Percentiles rank a stretch among this genome's conserved stretches.
phyloP scores from a whole-genome alignment of 129 eudicot species.

The Calendula officinalis region DNA sequence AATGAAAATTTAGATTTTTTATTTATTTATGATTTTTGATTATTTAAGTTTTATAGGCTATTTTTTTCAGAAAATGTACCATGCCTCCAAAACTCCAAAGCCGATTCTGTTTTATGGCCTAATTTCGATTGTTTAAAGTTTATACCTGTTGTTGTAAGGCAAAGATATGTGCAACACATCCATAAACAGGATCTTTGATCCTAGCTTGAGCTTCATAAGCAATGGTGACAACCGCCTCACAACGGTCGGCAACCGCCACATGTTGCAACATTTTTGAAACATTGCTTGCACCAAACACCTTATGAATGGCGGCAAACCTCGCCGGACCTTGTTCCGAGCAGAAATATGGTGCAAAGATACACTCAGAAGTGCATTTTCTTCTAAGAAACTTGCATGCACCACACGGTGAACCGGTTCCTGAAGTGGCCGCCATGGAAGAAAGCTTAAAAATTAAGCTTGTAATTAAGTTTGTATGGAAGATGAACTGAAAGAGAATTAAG shows the following conservation, averaged over 20 bases:
- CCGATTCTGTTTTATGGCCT: neutral
- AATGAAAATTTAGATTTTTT: no score
- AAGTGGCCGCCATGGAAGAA: slow-evolving; percentile 38
- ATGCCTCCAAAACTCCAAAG: neutral
- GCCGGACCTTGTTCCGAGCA: slow-evolving; percentile 94
- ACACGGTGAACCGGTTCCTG: slow-evolving; percentile 81
- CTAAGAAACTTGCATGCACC: slow-evolving; percentile 98
- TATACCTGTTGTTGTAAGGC: slow-evolving; percentile 92
- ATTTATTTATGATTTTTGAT: no score
- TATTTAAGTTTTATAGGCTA: no score
- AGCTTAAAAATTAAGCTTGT: neutral
- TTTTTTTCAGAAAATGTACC: neutral
- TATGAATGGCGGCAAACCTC: slow-evolving; percentile 92
- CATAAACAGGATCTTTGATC: slow-evolving; percentile 92
- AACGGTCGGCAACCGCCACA: slow-evolving; percentile 69
- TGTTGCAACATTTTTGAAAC: slow-evolving; percentile 78
- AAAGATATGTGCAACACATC: slow-evolving; percentile 90
- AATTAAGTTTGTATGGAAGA: neutral
- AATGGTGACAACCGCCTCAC: slow-evolving; percentile 94
- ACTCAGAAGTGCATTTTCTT: slow-evolving; percentile 80
- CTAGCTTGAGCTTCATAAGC: slow-evolving; percentile 99
- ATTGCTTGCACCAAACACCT: slow-evolving; percentile 98
- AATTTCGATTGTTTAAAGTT: neutral
- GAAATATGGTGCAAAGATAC: slow-evolving; percentile 91
- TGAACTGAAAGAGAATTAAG: neutral